Conservation (phyloP, 1,284 basidiomycete species). For the Mixia osmundae region DNA sequence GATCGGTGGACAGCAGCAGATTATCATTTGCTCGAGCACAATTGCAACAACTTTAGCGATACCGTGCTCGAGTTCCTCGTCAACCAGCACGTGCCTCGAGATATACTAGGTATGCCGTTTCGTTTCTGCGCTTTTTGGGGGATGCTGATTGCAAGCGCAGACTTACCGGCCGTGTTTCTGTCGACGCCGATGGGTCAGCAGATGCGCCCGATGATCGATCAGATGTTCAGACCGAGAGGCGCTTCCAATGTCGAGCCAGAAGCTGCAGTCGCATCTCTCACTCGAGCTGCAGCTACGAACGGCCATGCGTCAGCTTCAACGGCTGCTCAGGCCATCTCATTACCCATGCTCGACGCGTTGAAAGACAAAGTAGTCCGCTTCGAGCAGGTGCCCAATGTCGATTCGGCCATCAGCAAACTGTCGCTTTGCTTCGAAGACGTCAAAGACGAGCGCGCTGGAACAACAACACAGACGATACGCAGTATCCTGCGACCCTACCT, state of each 20-base stretch:
- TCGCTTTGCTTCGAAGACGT: too few relatives aligned
- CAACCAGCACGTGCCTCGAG: slow-evolving; percentile 17
- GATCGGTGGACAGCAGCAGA: slow-evolving; percentile 19
- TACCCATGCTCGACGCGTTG: too few relatives aligned
- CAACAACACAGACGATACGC: too few relatives aligned
- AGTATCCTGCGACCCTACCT: too few relatives aligned
- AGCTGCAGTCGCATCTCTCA: background rate
- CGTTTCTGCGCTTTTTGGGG: too few relatives aligned
- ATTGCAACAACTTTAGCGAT: slow-evolving; percentile 22
- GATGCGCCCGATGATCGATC: slow-evolving; percentile 22
- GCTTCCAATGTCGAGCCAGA: background rate
- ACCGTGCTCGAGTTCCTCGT: slow-evolving; percentile 20
- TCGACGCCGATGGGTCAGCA: slow-evolving; percentile 22
- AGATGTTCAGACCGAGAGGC: slow-evolving; percentile 10
- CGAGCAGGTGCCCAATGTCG: too few relatives aligned
- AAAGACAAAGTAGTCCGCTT: too few relatives aligned
- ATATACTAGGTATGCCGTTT: too few relatives aligned
- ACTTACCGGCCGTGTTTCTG: slow-evolving; percentile 20
- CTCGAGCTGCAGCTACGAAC: background rate
- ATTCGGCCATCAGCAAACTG: too few relatives aligned
- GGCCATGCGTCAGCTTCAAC: slow-evolving; percentile 1
- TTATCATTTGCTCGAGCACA: slow-evolving; percentile 22
- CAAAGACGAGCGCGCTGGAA: too few relatives aligned
- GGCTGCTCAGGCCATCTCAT: too few relatives aligned
- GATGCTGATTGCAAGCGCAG: too few relatives aligned